Evolutionary conservation across 768 basidiomycete species (phyloP).

Genomic region (Xerocomellus dryophilus): DNA sequence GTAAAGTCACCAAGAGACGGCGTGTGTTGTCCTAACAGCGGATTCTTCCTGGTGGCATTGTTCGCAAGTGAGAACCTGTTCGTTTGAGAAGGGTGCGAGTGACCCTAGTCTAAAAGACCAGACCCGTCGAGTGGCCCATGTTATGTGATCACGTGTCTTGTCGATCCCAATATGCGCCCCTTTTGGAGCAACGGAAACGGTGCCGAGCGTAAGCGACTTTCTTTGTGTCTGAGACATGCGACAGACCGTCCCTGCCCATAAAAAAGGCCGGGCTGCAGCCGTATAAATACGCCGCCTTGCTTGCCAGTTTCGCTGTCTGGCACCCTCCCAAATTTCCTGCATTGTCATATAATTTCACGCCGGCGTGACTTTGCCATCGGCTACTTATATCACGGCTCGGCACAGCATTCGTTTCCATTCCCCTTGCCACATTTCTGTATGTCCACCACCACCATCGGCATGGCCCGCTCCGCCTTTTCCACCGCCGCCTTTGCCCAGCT

Average conservation of each 20-base stretch:
- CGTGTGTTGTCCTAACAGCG: no score
- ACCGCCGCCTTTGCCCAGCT: conserved; percentile 36
- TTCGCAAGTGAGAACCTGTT: no score
- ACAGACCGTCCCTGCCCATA: neutral
- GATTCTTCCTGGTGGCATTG: no score
- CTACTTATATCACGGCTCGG: neutral
- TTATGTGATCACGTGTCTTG: conserved; percentile 8
- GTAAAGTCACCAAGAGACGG: neutral
- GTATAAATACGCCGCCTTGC: conserved; percentile 16
- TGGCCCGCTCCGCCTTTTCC: conserved; percentile 29
- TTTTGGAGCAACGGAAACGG: neutral
- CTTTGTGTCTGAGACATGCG: conserved; percentile 19
- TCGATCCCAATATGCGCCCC: conserved; percentile 6
- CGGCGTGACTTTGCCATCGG: conserved; percentile 8
- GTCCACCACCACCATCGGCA: conserved; percentile 4
- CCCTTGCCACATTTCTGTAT: conserved; percentile 4
- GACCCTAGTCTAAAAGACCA: no score
- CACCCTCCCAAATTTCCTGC: neutral
- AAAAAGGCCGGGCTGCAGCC: neutral
- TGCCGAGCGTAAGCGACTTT: neutral
- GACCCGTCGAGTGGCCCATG: no score
- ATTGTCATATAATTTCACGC: conserved; percentile 8
- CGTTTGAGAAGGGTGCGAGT: no score
- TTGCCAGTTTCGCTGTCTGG: neutral
- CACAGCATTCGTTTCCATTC: conserved; percentile 10